Conservation (phyloP, 108 stramenopile genomes). For the Nitzschia palea region DNA sequence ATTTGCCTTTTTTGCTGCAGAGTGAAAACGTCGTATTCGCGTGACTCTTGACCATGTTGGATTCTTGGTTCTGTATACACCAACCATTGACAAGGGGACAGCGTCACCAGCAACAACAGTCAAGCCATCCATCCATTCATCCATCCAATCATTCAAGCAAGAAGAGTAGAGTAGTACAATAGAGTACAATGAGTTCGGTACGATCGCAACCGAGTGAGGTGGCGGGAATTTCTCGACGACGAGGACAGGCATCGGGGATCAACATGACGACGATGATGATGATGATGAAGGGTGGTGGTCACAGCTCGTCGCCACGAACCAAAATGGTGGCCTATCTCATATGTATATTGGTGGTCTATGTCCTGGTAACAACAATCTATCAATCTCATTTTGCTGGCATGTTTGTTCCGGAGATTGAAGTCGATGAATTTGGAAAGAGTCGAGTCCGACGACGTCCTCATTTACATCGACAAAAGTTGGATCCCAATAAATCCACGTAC, state of each 20-base stretch:
- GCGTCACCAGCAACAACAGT: too few species aligned
- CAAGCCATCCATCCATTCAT: too few species aligned
- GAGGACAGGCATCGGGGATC: background rate
- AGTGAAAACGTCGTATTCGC: too few species aligned
- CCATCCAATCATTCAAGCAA: too few species aligned
- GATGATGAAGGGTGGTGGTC: too few species aligned
- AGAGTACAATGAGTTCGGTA: too few species aligned
- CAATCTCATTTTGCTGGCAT: constrained; percentile 29
- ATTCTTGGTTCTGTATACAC: too few species aligned
- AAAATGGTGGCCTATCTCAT: background rate
- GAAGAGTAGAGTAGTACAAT: too few species aligned
- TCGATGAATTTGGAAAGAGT: constrained; percentile 22
- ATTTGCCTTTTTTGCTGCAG: too few species aligned
- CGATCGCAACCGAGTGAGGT: background rate
- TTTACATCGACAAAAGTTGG: constrained; percentile 1
- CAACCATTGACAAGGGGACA: too few species aligned
- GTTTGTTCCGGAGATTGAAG: constrained; percentile 32
- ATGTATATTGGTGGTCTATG: background rate
- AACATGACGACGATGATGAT: too few species aligned
- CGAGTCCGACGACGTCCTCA: constrained; percentile 29
- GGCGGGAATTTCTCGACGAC: background rate
- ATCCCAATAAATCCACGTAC: constrained; percentile 24
- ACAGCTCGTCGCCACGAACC: background rate
- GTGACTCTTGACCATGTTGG: too few species aligned
- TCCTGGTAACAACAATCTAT: background rate